Evolutionary conservation across 2,329 filamentous ascomycete genomes (phyloP), one percentile per base, ranked within the genome.

Genomic region (Periconia digitata): DNA sequence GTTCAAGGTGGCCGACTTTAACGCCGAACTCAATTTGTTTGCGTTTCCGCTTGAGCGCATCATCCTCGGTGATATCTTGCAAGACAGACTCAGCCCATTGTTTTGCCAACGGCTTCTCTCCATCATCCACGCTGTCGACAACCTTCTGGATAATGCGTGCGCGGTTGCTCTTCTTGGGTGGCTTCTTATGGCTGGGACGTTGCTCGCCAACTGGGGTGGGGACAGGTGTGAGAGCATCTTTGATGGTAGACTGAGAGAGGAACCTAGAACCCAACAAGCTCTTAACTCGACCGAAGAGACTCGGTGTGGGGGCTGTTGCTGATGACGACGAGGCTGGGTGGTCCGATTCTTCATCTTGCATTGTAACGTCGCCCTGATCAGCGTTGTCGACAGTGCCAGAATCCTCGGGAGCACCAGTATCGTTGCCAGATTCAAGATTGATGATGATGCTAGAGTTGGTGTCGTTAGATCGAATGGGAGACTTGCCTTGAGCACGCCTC

Each of bases 171-270:
- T 43, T 43, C 44, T 50, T 59, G 2, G 17, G 36, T 51, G 55
- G 60, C 17, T 32, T 43, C 10, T 44, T 49, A 3, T 53, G 50
- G 51, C 54, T 56, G 34, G 51, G 38, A 23, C 60, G 64, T 16
- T 17, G 13, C 46, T 67, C 59, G 34, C 63, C 62, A 5, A 67
- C 48, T 13, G 63, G 60, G 15, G 64, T 64, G 8, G 64, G 64
- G 20, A 61, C 58, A 8, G 59, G 49, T 0, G 62, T 60, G 8
- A 66, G 58, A 2, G 44, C 42, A 48, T 62, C 59, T 1, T 62
- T 65, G 8, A 65, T 55, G 49, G 41, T 55, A 37, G 27, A 10
- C 27, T 32, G 27, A 12, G 27, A 32, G 27, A 12, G 20, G 36
- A 46, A 40, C 3, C 34, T 21, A 7, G 43, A 39, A 15, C 2